phyloP scores from a whole-genome alignment of 257 asterid genomes.

The Thymus mandschuricus region DNA sequence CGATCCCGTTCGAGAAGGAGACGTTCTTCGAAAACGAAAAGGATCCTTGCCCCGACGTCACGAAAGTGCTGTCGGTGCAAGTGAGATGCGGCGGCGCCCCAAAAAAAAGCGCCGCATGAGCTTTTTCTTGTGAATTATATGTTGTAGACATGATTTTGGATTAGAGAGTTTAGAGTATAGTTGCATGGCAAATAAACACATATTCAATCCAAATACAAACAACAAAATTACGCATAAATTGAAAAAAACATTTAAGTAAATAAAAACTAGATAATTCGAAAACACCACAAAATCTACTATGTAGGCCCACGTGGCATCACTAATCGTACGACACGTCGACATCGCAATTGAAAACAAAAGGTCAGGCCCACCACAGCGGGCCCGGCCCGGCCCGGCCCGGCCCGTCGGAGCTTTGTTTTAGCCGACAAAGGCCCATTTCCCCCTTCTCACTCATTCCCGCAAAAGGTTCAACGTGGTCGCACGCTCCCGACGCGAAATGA shows the following conservation, averaged over 20 bases:
- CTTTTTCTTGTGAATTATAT: background rate
- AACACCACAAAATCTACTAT: background rate
- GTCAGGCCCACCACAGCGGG: slow-evolving; percentile 19
- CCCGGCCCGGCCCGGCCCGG: slow-evolving; percentile 37
- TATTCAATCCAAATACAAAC: background rate
- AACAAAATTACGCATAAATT: background rate
- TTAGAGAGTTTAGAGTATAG: slow-evolving; percentile 6
- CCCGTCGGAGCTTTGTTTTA: slow-evolving; percentile 11
- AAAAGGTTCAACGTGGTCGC: slow-evolving; percentile 28
- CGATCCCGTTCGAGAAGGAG: slow-evolving; percentile 58
- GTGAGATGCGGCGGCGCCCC: slow-evolving; percentile 60
- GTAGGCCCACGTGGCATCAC: slow-evolving; percentile 10
- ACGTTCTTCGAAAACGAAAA: slow-evolving; percentile 40
- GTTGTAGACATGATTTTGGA: background rate
- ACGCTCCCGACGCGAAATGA: slow-evolving; percentile 25
- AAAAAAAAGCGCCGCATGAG: slow-evolving; percentile 29
- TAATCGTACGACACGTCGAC: slow-evolving; percentile 3
- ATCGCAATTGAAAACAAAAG: background rate
- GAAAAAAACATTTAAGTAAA: background rate
- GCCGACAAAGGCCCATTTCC: background rate
- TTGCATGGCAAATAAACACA: background rate
- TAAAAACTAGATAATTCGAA: background rate
- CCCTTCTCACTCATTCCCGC: slow-evolving; percentile 35
- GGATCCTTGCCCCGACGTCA: slow-evolving; percentile 60
- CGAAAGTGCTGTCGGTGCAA: slow-evolving; percentile 64